phyloP scores from a whole-genome alignment of 129 eudicot species.

The carrot (Daucus carota) region DH1_v3.0 NC_030386.2:14932001-14932500 shows the following conservation, averaged over 20 bases:
- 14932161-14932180: background rate
- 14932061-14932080: background rate
- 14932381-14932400: slow-evolving; percentile 53
- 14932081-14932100: background rate
- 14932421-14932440: background rate
- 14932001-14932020: background rate
- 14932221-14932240: background rate
- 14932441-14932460: slow-evolving; percentile 68
- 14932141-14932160: background rate
- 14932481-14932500: background rate
- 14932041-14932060: no score
- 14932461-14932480: slow-evolving; percentile 53
- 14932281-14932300: slow-evolving; percentile 70
- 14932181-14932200: background rate
- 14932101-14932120: background rate
- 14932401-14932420: background rate
- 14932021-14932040: no score
- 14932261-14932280: background rate
- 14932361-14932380: slow-evolving; percentile 81
- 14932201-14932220: background rate
- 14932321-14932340: slow-evolving; percentile 75
- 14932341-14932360: slow-evolving; percentile 68
- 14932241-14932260: background rate
- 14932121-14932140: background rate
- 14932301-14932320: slow-evolving; percentile 75